phyloP scores from a whole-genome alignment of 1,139 yeast genomes.

The Yarrowia galli region DNA sequence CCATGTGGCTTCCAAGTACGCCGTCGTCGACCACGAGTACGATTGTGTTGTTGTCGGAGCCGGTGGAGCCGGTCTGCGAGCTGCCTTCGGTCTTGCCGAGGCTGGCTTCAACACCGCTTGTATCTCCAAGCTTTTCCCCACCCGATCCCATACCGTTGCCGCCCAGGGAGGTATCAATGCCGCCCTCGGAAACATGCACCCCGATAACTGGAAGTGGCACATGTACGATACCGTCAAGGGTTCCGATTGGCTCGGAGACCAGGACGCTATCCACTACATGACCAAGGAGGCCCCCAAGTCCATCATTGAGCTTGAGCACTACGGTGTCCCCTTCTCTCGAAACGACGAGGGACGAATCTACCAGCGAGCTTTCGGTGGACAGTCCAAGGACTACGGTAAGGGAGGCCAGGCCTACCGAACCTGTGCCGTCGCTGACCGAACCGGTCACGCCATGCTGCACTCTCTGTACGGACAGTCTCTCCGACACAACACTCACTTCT shows the following conservation, averaged over 20 bases:
- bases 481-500: constrained; percentile 96
- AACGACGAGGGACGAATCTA: constrained; percentile 96
- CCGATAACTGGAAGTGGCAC: constrained; percentile 99
- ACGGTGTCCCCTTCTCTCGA: constrained; percentile 98
- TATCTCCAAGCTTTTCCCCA: constrained; percentile 95
- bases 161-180: constrained; percentile 99
- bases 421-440: constrained; percentile 99
- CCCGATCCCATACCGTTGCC: constrained; percentile 98
- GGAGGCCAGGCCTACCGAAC: constrained; percentile 99
- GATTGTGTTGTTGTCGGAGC: constrained; percentile 99
- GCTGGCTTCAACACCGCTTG: constrained; percentile 99
- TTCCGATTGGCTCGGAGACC: constrained; percentile 99
- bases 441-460: constrained; percentile 97
- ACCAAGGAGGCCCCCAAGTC: constrained; percentile 97
- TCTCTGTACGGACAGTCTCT: constrained; percentile 96
- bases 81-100: constrained; percentile 96
- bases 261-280: constrained; percentile 99
- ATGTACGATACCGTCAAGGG: constrained; percentile 99
- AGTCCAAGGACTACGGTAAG: constrained; percentile 91
- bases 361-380: constrained; percentile 99
- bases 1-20: constrained; percentile 69
- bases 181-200: constrained; percentile 95
- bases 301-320: constrained; percentile 95
- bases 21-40: constrained; percentile 92
- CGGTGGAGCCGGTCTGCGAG: constrained; percentile 99